phyloP scores from a whole-genome alignment of 345 rosid genomes.

The Pugionium cornutum region DNA sequence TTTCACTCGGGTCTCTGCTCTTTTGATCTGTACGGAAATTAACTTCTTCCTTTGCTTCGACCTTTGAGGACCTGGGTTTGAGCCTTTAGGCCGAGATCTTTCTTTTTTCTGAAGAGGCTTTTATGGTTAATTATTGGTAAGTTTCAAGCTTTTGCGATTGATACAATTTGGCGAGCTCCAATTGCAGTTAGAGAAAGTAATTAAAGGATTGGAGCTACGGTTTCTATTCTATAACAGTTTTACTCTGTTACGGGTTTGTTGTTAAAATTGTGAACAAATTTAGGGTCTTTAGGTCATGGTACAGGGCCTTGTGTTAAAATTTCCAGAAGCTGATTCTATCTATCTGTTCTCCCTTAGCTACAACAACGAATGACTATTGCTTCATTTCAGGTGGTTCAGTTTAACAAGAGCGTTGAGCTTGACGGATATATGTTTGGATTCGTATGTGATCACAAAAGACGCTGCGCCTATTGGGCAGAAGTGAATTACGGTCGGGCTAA shows the following conservation, averaged over 20 bases:
- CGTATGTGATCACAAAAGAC: conserved; percentile 14
- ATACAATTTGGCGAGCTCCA: conserved; percentile 25
- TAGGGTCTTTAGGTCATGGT: conserved; percentile 22
- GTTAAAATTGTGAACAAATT: not conserved
- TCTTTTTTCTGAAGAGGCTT: conserved; percentile 17
- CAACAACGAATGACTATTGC: conserved; percentile 18
- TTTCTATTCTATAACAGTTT: conserved; percentile 24
- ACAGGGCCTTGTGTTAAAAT: conserved; percentile 17
- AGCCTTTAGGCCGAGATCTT: conserved; percentile 36
- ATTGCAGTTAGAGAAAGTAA: conserved; percentile 8
- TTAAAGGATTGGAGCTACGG: conserved; percentile 23
- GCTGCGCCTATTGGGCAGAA: conserved; percentile 25
- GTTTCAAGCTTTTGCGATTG: conserved; percentile 30
- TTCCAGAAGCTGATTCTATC: conserved; percentile 24
- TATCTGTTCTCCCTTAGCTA: not conserved
- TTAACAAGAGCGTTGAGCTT: conserved; percentile 14
- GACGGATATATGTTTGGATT: conserved; percentile 22
- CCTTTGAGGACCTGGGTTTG: conserved; percentile 35
- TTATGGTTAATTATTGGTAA: conserved; percentile 25
- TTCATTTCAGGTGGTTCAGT: conserved; percentile 29
- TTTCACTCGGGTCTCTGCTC: conserved; percentile 32
- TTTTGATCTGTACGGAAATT: conserved; percentile 36
- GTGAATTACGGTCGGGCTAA: conserved; percentile 25
- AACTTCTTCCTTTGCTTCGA: conserved; percentile 14
- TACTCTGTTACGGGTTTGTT: conserved; percentile 14